phyloP scores from a whole-genome alignment of 108 stramenopile species.

The Cyclotella kingstonii region DNA sequence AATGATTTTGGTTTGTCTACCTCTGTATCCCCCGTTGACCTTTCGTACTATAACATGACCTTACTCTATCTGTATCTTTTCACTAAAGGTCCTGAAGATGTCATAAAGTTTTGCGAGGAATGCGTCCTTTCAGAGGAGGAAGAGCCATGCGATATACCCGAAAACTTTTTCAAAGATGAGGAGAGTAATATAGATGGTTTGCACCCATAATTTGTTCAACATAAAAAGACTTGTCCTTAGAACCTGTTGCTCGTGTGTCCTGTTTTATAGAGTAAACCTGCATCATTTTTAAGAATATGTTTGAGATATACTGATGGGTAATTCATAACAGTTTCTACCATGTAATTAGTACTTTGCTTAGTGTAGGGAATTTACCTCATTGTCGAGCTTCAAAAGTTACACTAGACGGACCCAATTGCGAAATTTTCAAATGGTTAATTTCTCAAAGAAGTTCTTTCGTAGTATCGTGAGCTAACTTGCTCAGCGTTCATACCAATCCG shows the following conservation, averaged over 20 bases:
- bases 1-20: background rate
- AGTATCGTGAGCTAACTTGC: too few species aligned
- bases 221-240: background rate
- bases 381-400: too few species aligned
- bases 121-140: slow-evolving; percentile 74
- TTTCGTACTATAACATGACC: background rate
- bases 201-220: slow-evolving; percentile 27
- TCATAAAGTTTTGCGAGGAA: slow-evolving; percentile 73
- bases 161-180: slow-evolving; percentile 34
- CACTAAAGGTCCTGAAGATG: slow-evolving; percentile 46
- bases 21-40: background rate
- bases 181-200: too few species aligned
- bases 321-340: too few species aligned
- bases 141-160: slow-evolving; percentile 70
- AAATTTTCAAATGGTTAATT: too few species aligned
- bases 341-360: too few species aligned
- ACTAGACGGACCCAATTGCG: too few species aligned
- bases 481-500: too few species aligned
- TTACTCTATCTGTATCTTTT: background rate
- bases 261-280: background rate
- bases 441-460: too few species aligned
- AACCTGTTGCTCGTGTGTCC: background rate
- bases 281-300: background rate
- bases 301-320: slow-evolving; percentile 6
- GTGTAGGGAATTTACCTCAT: too few species aligned